Base-by-base conservation (phyloP, 108 stramenopile species). In the Nitzschia sp. region DNA sequence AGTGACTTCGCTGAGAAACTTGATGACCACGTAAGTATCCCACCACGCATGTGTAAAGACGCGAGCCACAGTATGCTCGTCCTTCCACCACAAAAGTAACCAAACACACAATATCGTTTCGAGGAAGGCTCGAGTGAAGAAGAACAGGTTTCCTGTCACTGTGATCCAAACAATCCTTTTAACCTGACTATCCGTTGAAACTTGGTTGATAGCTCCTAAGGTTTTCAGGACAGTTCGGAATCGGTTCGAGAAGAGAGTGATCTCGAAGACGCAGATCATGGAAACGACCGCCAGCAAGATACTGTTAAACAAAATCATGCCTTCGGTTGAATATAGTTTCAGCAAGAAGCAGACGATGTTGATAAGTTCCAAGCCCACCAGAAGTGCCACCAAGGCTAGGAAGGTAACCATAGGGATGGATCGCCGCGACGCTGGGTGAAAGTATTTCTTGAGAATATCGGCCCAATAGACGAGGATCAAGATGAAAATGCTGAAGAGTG, bases 381-480 rank as follows among this genome's bases (percentile, higher is more conserved):
- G 64, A 1, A 77, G 50, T 0, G 79, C 79, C 35, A 96, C 93
- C 33, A 94, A 64, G 23, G 68, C 82, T 1, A 92, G 56, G 75
- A 98, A 98, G 11, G 91, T 92, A 6, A 82, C 63, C 95, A 96
- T 98, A 6, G 97, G 97, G 62, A 86, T 81, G 15, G 80, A 80
- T 35, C 94, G 79, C 13, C 88, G 82, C 0, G 90, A 82, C 0
- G 90, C 96, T 34, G 93, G 96, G 53, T 91, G 82, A 68, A 96
- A 91, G 70, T 97, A 96, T 72, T 96, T 96, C 69, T 97, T 96
- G 53, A 98, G 69, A 69, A 98, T 94, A 72, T 98, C 96, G 4
- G 97, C 96, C 97, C 97, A 98, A 79, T 96, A 97, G 1, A 98
- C 96, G 62, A 96, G 66, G 63, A 98, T 95, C 13, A 98, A 88